Conservation (phyloP, 352 stramenopile genomes). For the Vaucheria bursata region DNA sequence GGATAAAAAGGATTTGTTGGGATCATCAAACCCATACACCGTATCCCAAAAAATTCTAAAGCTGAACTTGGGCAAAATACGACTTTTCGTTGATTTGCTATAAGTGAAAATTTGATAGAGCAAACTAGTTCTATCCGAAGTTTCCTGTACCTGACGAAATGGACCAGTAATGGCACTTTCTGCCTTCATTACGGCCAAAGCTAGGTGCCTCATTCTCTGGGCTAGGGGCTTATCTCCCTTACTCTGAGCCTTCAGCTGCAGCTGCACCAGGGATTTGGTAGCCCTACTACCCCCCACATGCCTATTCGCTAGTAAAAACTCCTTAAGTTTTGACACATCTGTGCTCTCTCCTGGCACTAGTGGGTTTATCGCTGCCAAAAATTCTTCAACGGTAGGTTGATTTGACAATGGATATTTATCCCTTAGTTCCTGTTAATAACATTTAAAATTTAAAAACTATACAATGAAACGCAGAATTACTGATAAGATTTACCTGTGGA, state of each 20-base stretch:
- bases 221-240: not conserved
- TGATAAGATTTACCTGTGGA: no score
- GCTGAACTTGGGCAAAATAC: no score
- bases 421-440: not conserved
- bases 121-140: not conserved
- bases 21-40: no score
- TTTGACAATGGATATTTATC: conserved; percentile 26
- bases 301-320: conserved; percentile 30
- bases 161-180: conserved; percentile 30
- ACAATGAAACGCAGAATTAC: no score
- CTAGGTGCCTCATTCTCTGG: not conserved
- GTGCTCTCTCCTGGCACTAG: conserved; percentile 29
- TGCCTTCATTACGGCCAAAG: conserved; percentile 20
- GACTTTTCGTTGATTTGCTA: no score
- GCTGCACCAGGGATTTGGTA: conserved; percentile 12
- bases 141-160: no score
- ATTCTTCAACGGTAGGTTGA: conserved; percentile 19
- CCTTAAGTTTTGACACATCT: conserved; percentile 28
- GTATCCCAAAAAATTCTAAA: no score
- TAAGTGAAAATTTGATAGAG: no score
- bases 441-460: no score
- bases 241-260: conserved; percentile 33
- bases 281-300: conserved; percentile 22
- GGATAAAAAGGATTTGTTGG: no score
- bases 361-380: conserved; percentile 21